phyloP scores from a whole-genome alignment of 2,329 filamentous ascomycete species.

The Nothophoma quercina region DNA sequence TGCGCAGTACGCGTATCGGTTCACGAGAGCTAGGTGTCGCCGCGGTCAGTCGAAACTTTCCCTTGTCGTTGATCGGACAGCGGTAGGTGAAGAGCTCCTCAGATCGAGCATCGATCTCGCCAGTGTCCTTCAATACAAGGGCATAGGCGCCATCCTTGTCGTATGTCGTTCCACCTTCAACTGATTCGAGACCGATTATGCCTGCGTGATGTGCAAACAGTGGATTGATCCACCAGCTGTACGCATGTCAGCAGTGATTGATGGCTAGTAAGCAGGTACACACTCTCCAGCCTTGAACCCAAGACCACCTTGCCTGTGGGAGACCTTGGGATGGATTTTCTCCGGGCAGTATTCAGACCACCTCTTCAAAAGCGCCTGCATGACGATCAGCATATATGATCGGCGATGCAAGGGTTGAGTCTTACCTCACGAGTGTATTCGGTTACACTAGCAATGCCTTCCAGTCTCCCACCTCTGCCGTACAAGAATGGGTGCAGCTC shows the following conservation, averaged over 20 bases:
- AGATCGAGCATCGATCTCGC: conserved; percentile 47
- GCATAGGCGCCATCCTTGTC: conserved; percentile 56
- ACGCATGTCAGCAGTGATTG: background rate
- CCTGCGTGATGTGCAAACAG: conserved; percentile 57
- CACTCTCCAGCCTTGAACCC: conserved; percentile 58
- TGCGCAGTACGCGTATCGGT: conserved; percentile 55
- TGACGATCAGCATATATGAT: background rate
- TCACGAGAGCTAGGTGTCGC: conserved; percentile 51
- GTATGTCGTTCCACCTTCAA: conserved; percentile 53
- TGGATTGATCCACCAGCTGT: conserved; percentile 60
- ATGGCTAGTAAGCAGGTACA: conserved; percentile 20
- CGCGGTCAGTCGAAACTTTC: conserved; percentile 54
- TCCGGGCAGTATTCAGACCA: conserved; percentile 44
- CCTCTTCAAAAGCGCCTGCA: conserved; percentile 43
- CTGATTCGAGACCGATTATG: conserved; percentile 55
- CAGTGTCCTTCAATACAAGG: conserved; percentile 51
- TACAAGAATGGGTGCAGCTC: conserved; percentile 52
- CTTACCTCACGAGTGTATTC: conserved; percentile 51
- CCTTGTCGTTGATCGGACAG: conserved; percentile 49
- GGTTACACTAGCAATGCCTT: conserved; percentile 50
- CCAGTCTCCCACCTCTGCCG: conserved; percentile 53
- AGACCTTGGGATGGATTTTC: conserved; percentile 36
- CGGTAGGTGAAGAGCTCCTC: conserved; percentile 54
- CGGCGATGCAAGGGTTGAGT: background rate
- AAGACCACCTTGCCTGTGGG: conserved; percentile 51